phyloP scores from a whole-genome alignment of 495 filamentous ascomycete genomes.

The Alectoria sarmentosa region DNA sequence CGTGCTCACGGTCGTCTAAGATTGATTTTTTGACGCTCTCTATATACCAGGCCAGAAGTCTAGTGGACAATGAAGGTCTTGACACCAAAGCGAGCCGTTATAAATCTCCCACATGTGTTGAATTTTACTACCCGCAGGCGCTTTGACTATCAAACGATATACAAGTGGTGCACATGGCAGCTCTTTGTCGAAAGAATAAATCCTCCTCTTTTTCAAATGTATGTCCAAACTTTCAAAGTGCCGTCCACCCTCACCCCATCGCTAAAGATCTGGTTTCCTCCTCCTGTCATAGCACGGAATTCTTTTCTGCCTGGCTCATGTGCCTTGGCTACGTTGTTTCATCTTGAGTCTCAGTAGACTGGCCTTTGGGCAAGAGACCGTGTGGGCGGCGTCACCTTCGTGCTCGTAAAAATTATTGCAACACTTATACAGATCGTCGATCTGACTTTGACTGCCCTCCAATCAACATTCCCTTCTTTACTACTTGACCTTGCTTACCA shows the following conservation, averaged over 20 bases:
- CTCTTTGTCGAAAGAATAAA: too few species aligned
- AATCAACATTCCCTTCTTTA: background rate
- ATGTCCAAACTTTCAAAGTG: too few species aligned
- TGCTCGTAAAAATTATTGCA: constrained; percentile 83
- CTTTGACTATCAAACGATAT: constrained; percentile 1
- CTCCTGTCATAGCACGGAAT: too few species aligned
- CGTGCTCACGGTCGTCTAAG: constrained; percentile 99
- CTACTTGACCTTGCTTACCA: constrained; percentile 37
- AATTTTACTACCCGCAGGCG: background rate
- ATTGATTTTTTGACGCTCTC: constrained; percentile 59
- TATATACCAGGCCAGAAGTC: constrained; percentile 56
- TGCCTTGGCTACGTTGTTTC: constrained; percentile 62
- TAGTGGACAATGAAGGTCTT: constrained; percentile 45
- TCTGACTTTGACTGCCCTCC: constrained; percentile 42
- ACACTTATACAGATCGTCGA: constrained; percentile 93
- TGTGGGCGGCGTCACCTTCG: constrained; percentile 68
- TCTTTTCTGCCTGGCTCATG: constrained; percentile 21
- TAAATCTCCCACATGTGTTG: constrained; percentile 22
- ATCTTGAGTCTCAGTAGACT: constrained; percentile 74
- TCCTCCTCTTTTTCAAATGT: too few species aligned
- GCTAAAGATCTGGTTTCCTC: too few species aligned
- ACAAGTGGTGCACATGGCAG: too few species aligned
- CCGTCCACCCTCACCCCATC: too few species aligned
- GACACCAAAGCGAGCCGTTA: constrained; percentile 45
- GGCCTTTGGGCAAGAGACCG: constrained; percentile 80